Base-by-base conservation (phyloP, 768 basidiomycete genomes). In the Megacollybia marginata region DNA sequence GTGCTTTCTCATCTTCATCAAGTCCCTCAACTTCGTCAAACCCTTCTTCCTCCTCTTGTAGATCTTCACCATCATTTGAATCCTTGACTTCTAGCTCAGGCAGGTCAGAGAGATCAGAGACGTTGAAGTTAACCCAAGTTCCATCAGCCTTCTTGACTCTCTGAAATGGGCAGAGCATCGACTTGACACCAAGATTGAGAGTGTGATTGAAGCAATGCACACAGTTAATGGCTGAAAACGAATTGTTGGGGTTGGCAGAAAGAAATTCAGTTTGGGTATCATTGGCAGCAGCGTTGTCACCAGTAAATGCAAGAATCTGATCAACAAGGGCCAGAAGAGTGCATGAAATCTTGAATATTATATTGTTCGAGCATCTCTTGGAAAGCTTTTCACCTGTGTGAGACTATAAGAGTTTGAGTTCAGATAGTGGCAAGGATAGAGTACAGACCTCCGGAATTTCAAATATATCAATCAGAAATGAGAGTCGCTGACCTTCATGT, bases 201-300 rank as follows among this genome's bases (percentile, higher is more conserved):
- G 38, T 40, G 18, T 40, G 38, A 18, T 40, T 40, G 38, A 40
- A 40, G 8, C 38, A 28, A 34, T 32, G 32, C 13, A 55, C 50
- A 11, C 52, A 44, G 16, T 55, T 54, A 0, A 16, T 44, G 8
- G 46, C 15, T 1, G 47, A 34, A 18, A 49, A 58, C 2, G 19
- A 18, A 32, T 58, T 58, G 13, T 61, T 10, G 2, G 50, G 43
- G 2, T 46, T 38, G 15, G 5, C 7, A 5, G 1, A 33, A 5
- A 65, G 59, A 4, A 47, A 46, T 1, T 33, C 47, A 8, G 55
- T 55, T 50, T 63, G 59, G 1, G 50, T 55, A 44, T 63, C 58
- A 35, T 65, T 65, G 1, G 57, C 55, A 0, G 55, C 35, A 2
- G 65, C 60, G 47, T 65, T 67, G 47, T 67, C 62, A 16, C 53